Conservation (phyloP, 2,329 filamentous ascomycete species). For the Clonostachys chloroleuca region DNA sequence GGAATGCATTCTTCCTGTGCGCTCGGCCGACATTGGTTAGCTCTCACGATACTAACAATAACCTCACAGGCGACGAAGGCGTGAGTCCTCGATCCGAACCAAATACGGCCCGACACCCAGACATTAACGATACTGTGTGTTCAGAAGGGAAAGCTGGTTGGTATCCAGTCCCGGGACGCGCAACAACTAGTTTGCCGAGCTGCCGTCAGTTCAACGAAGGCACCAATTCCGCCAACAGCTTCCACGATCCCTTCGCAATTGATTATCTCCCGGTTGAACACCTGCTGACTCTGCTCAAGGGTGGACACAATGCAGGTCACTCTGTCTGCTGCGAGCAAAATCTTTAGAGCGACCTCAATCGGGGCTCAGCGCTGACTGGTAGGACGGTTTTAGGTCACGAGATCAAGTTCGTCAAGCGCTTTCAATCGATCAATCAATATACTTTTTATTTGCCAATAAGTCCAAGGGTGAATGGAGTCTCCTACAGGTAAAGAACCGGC, state of each 20-base stretch:
- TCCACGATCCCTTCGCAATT: not conserved
- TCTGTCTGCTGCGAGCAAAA: too few species aligned
- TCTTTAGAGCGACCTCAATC: too few species aligned
- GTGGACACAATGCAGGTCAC: constrained; percentile 19
- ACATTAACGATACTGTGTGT: constrained; percentile 8
- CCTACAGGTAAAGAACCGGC: constrained; percentile 20
- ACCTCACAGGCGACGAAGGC: constrained; percentile 24
- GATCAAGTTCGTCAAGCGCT: constrained; percentile 5
- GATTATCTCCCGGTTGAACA: constrained; percentile 5
- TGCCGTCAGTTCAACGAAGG: constrained; percentile 15
- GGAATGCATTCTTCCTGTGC: constrained; percentile 6
- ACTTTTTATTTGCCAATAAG: constrained; percentile 4
- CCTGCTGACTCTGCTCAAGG: constrained; percentile 14
- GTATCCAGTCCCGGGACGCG: constrained; percentile 21
- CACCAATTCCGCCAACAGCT: too few species aligned
- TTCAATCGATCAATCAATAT: constrained; percentile 1
- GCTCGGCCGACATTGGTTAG: constrained; percentile 11
- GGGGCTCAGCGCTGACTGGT: too few species aligned
- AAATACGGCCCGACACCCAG: constrained; percentile 5
- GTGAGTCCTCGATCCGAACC: constrained; percentile 10
- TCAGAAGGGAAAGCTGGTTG: constrained; percentile 29
- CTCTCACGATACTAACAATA: constrained; percentile 12
- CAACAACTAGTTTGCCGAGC: constrained; percentile 24
- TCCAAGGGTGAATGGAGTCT: constrained; percentile 20
- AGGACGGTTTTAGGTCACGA: constrained; percentile 1